Evolutionary conservation across 805 yeast species (phyloP), one percentile per base, ranked within the genome.

Genomic region (Pichia membranifaciens): DNA sequence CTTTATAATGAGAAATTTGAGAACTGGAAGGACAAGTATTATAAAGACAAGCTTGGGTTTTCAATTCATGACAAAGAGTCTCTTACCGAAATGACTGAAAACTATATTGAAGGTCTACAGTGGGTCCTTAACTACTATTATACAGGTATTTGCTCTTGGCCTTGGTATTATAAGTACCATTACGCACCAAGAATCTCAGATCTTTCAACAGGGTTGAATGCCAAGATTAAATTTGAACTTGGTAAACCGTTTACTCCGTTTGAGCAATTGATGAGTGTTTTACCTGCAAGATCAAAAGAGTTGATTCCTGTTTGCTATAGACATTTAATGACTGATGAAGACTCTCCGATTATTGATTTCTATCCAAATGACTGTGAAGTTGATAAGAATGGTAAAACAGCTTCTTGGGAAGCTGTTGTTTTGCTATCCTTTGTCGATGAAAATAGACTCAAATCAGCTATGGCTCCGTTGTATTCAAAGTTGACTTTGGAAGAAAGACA

Each of bases 351-450:
- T 54, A 75, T 75, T 47, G 97, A 89, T 58, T 89, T 88, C 59
- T 93, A 93, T 61, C 99, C 99, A 2, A 74, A 76, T 49, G 87
- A 87, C 50, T 96, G 91, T 48, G 87, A 82, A 44, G 74, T 87
- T 32, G 99, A 93, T 68, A 75, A 81, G 77, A 93, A 93, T 62
- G 99, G 98, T 38, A 93, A 93, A 64, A 87, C 89, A 47, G 95
- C 93, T 2, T 84, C 88, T 43, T 93, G 99, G 99, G 98, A 93
- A 69, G 97, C 97, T 10, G 96, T 93, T 47, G 96, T 93, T 6
- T 76, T 87, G 58, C 76, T 93, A 49, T 82, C 95, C 5, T 93
- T 93, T 72, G 97, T 93, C 40, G 97, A 93, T 55, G 88, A 85
- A 58, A 66, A 76, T 28, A 75, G 93, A 51, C 73, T 93, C 48